Conservation (phyloP, 2,329 filamentous ascomycete species). For the Aureobasidium sp. region DNA sequence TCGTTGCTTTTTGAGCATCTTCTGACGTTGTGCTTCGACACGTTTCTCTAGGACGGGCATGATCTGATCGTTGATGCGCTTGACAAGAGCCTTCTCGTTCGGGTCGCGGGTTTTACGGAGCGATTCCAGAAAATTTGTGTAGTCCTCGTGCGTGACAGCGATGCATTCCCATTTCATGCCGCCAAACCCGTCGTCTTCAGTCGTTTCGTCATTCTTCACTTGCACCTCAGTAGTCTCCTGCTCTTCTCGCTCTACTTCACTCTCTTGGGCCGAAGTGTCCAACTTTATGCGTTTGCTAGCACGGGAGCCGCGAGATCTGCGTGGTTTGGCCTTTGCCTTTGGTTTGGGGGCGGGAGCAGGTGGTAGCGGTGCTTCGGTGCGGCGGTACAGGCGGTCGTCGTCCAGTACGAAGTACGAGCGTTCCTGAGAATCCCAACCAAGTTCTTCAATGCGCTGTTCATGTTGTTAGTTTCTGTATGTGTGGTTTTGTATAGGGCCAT, state of each 20-base stretch:
- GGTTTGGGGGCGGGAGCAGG: slow-evolving; percentile 50
- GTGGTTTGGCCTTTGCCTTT: slow-evolving; percentile 38
- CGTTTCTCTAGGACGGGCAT: slow-evolving; percentile 78
- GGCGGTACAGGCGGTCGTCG: slow-evolving; percentile 85
- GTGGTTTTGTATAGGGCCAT: too few species aligned
- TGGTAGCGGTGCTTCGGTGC: slow-evolving; percentile 65
- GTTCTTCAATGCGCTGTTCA: slow-evolving; percentile 60
- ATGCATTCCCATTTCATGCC: slow-evolving; percentile 87
- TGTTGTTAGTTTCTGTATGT: slow-evolving; percentile 21
- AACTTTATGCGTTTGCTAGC: slow-evolving; percentile 66
- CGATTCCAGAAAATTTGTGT: slow-evolving; percentile 61
- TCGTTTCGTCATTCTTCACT: slow-evolving; percentile 26
- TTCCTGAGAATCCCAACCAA: slow-evolving; percentile 83
- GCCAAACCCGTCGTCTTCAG: slow-evolving; percentile 51
- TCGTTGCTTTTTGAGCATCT: slow-evolving; percentile 66
- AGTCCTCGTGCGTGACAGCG: slow-evolving; percentile 73
- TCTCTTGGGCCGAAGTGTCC: slow-evolving; percentile 39
- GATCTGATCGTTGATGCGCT: slow-evolving; percentile 68
- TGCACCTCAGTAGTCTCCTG: slow-evolving; percentile 26
- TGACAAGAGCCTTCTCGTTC: slow-evolving; percentile 73
- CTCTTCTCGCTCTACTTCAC: slow-evolving; percentile 36
- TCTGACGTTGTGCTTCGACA: slow-evolving; percentile 60
- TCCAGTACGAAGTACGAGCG: slow-evolving; percentile 85
- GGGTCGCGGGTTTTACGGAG: slow-evolving; percentile 71
- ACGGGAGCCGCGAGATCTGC: slow-evolving; percentile 51